Percentiles rank a stretch among this genome's conserved stretches.
phyloP scores from a whole-genome alignment of 331 rosid species.

The Spiraea crenata region DNA sequence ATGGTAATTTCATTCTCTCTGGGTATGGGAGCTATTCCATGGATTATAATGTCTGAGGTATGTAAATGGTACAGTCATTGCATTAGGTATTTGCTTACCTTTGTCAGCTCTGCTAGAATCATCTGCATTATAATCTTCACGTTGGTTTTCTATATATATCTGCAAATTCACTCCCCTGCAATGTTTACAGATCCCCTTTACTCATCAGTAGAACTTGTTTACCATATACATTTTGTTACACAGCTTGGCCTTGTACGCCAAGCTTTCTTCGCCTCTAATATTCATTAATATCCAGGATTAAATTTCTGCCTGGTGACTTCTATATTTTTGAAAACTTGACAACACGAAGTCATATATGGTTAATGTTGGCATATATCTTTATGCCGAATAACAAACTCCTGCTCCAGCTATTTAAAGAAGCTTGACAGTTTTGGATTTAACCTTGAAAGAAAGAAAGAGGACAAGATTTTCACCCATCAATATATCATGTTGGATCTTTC shows the following conservation, averaged over 20 bases:
- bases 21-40: slow-evolving; percentile 95
- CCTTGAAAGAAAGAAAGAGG: not conserved
- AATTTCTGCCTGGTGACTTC: not conserved
- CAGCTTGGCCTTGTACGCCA: not conserved
- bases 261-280: not conserved
- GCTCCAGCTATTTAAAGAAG: not conserved
- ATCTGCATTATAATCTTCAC: not conserved
- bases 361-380: not conserved
- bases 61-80: slow-evolving; percentile 12
- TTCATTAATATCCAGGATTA: not conserved
- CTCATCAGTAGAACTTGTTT: not conserved
- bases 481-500: not conserved
- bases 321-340: not conserved
- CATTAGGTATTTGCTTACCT: not conserved
- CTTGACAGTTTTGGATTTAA: not conserved
- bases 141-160: not conserved
- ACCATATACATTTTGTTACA: not conserved
- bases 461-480: not conserved
- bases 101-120: slow-evolving; percentile 15
- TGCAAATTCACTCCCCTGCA: not conserved
- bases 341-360: not conserved
- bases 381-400: not conserved
- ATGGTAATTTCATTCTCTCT: slow-evolving; percentile 82
- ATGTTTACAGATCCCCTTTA: not conserved
- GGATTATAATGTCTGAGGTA: slow-evolving; percentile 99